Evolutionary conservation across 2,329 filamentous ascomycete species (phyloP), one percentile per base, ranked within the genome.

Genomic region (Fusarium luffae): DNA sequence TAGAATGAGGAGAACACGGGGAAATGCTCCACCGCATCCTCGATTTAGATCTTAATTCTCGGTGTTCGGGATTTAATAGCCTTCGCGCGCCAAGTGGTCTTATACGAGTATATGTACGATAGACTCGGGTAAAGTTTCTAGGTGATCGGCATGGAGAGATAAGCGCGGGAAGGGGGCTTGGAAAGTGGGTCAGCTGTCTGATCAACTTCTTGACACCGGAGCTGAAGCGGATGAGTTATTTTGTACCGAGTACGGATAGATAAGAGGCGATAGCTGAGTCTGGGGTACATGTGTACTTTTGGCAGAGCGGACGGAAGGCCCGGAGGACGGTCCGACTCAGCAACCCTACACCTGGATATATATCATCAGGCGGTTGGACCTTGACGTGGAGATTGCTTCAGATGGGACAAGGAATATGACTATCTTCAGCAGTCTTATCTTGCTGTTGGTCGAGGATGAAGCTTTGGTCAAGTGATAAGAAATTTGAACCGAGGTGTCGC

Each of bases 41-140:
- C 32, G 13, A 51, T 37, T n/a, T 18, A 11, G 23, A 19, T 14
- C 25, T 43, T 7, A 16, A 43, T 16, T 10, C 34, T 51, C 49
- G 49, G 49, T 41, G 27, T 51, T 51, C 49, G 49, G 49, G 11
- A 23, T 51, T 34, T 25, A 23, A 23, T 21, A 21, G 5, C 18
- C 23, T 12, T 19, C 25, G 4, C 25, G 27, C 7, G 49, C 49
- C 49, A 51, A 51, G 49, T 37, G 10, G 34, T 37, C 0, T 5
- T 37, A 37, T 37, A 37, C 34, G 34, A 37, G 34, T 37, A 37
- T n/a, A 27, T 27, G 23, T 21, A 40, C n/a, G 32, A 51, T 19
- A 13, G 14, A 27, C 23, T 51, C 49, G 49, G 49, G 49, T 51
- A 51, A 51, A 51, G 49, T 51, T 41, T 51, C 49, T 51, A 41